Conservation (phyloP, 73 alveolate species). For the Urostyla sp. region DNA sequence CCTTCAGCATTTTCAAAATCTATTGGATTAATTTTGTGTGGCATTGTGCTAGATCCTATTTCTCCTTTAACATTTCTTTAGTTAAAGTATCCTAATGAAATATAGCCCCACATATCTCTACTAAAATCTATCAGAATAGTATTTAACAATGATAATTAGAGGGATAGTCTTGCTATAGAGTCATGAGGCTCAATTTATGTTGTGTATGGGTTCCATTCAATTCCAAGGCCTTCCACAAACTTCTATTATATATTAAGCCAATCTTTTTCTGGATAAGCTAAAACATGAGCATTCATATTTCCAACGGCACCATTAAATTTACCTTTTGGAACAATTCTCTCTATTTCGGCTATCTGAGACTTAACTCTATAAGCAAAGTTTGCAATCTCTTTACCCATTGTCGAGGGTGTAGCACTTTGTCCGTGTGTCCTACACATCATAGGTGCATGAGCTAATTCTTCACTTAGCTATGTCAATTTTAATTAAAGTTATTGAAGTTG, state of each 20-base stretch:
- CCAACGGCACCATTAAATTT: conserved; percentile 97
- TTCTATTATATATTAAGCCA: conserved; percentile 78
- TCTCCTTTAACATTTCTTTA: conserved; percentile 77
- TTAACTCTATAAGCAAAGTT: conserved; percentile 87
- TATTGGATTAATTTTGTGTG: conserved; percentile 94
- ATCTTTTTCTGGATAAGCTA: conserved; percentile 88
- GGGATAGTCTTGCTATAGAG: conserved; percentile 74
- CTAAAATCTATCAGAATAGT: conserved; percentile 86
- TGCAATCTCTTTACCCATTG: conserved; percentile 93
- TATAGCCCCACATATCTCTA: conserved; percentile 91
- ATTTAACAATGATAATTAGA: conserved; percentile 63
- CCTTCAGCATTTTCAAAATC: conserved; percentile 96
- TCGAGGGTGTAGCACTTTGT: conserved; percentile 93
- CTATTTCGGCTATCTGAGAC: conserved; percentile 58
- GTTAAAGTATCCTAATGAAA: conserved; percentile 85
- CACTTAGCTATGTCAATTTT: conserved; percentile 62
- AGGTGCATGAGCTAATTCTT: conserved; percentile 75
- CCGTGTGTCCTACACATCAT: conserved; percentile 96
- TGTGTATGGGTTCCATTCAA: conserved; percentile 89
- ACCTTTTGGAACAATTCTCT: conserved; percentile 74
- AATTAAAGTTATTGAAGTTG: conserved; percentile 57
- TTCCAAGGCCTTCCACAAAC: conserved; percentile 84
- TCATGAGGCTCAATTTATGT: conserved; percentile 96
- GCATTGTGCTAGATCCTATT: conserved; percentile 96
- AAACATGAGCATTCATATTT: conserved; percentile 88